These are phyloP conservation scores for Filosporella fistucella DNA, from an alignment of 495 filamentous ascomycete genomes.

Conservation along the genomic window DNA sequence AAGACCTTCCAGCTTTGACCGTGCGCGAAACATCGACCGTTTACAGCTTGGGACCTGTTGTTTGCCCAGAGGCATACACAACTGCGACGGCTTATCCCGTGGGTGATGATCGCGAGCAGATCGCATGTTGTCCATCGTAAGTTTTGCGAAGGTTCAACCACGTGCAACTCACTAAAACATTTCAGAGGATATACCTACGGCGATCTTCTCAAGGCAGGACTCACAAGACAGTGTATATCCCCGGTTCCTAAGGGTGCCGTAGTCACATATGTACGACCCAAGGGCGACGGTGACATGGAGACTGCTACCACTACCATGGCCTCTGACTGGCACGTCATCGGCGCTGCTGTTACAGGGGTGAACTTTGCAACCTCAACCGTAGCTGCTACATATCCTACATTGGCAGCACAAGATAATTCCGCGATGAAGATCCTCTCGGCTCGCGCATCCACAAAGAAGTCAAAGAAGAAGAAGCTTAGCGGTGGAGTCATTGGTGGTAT, in stretches of 20 bases:
- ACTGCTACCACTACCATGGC: not conserved
- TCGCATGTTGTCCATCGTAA: not conserved
- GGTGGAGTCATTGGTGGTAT: no score
- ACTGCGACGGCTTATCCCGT: not conserved
- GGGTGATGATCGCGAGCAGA: not conserved
- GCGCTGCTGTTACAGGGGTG: not conserved
- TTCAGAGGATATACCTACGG: not conserved
- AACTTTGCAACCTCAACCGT: not conserved
- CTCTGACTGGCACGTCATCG: not conserved
- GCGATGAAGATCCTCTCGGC: no score
- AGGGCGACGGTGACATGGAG: not conserved
- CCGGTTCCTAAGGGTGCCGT: not conserved
- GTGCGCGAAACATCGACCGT: not conserved
- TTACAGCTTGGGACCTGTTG: not conserved
- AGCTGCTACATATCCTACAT: not conserved
- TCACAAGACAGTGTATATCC: not conserved
- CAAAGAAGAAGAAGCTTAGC: no score
- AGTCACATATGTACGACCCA: not conserved
- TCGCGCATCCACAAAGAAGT: no score
- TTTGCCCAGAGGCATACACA: not conserved
- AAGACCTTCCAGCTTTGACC: not conserved
- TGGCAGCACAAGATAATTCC: no score
- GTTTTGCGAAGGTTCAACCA: not conserved
- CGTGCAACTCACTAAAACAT: not conserved
- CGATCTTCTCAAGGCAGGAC: not conserved